Percentiles rank a stretch among this genome's conserved stretches.
These are phyloP conservation scores for Citrus sp. DNA, from an alignment of 345 rosid genomes.

Conservation along the genomic window DNA sequence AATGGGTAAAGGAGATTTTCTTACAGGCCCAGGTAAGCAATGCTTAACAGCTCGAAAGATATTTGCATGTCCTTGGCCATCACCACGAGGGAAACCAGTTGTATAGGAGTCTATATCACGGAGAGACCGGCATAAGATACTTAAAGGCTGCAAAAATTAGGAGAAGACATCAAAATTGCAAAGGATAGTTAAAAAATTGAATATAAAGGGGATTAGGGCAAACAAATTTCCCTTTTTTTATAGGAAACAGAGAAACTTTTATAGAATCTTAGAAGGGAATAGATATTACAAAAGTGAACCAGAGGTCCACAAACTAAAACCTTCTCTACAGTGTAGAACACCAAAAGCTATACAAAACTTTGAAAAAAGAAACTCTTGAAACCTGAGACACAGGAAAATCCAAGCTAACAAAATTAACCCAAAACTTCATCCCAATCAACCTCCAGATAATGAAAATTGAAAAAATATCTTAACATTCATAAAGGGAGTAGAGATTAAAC, in stretches of 20 bases:
- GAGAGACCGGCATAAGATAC: conserved; percentile 82
- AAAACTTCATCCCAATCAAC: not conserved
- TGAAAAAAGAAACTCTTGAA: no score
- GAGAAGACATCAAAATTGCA: conserved; percentile 14
- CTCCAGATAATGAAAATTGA: not conserved
- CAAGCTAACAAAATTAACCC: no score
- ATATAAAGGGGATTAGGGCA: no score
- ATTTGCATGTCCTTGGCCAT: conserved; percentile 81
- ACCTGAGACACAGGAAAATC: no score
- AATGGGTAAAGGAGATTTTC: conserved; percentile 25
- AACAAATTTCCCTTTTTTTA: no score
- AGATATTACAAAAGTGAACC: no score
- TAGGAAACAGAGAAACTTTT: not conserved
- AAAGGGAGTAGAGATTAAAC: not conserved
- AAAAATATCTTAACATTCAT: not conserved
- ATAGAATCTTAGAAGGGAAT: no score
- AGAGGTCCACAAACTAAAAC: no score
- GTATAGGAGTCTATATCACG: conserved; percentile 81
- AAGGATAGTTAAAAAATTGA: not conserved
- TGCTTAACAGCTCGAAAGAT: conserved; percentile 88
- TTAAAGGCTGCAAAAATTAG: conserved; percentile 67
- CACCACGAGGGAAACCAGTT: conserved; percentile 82
- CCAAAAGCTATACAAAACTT: no score
- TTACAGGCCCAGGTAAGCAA: conserved; percentile 96
- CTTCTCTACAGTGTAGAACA: no score